Evolutionary conservation across 208 protist genomes (phyloP).

Genomic region (Leishmania gerbilli): DNA sequence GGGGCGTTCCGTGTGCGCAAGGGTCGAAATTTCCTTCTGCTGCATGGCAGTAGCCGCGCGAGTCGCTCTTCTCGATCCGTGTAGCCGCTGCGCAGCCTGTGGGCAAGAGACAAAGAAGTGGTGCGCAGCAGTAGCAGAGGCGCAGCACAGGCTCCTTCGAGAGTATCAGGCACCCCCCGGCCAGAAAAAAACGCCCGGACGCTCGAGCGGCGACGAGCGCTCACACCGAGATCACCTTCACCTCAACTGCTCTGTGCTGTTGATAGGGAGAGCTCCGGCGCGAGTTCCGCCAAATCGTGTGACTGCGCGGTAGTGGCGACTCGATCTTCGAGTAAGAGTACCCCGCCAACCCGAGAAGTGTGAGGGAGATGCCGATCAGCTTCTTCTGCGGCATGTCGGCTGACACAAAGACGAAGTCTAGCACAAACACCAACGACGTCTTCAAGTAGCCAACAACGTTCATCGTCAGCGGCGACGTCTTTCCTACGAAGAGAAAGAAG

Average conservation of each 20-base stretch:
- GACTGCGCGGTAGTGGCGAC: background rate
- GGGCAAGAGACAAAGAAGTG: background rate
- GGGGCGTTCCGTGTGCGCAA: background rate
- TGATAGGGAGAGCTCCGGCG: background rate
- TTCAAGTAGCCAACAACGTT: slow-evolving; percentile 89
- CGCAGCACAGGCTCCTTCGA: background rate
- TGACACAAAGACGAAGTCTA: slow-evolving; percentile 59
- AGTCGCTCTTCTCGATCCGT: background rate
- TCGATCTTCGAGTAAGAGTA: slow-evolving; percentile 56
- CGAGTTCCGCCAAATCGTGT: background rate
- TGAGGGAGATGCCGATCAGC: slow-evolving; percentile 52
- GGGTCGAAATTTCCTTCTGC: background rate
- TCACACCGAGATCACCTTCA: slow-evolving; percentile 5
- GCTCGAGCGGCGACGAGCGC: background rate
- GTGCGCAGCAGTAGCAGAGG: background rate
- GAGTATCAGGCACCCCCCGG: background rate
- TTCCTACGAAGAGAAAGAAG: slow-evolving; percentile 84
- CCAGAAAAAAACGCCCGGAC: background rate
- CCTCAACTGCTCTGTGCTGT: background rate
- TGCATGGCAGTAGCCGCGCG: no score
- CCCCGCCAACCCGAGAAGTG: slow-evolving; percentile 58
- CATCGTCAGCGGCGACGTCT: slow-evolving; percentile 85
- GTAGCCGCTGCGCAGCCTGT: background rate
- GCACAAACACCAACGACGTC: slow-evolving; percentile 71
- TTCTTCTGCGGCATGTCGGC: slow-evolving; percentile 32